A percentile compares a stretch with the other conserved stretches of the same genome.
Evolutionary conservation across 129 eudicot species (phyloP).

Genomic region (Sambucus nigra): DNA sequence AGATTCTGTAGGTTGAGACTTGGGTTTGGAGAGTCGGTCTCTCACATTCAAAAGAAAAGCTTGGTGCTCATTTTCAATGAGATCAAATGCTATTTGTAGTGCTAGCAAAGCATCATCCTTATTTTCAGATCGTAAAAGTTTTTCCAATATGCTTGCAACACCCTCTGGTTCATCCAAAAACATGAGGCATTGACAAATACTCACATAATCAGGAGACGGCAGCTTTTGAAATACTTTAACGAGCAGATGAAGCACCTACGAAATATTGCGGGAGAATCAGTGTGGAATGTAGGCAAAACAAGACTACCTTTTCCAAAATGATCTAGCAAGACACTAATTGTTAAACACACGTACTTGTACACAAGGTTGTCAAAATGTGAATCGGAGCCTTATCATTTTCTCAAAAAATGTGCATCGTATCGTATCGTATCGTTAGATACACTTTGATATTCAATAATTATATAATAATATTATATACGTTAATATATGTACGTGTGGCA

Average conservation of each 20-base stretch:
- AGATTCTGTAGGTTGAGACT: conserved; percentile 36
- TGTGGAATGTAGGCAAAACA: neutral
- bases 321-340: neutral
- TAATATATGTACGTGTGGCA: too few relatives aligned
- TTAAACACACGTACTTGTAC: too few relatives aligned
- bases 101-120: conserved; percentile 90
- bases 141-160: conserved; percentile 75
- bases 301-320: neutral
- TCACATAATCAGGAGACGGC: conserved; percentile 83
- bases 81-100: conserved; percentile 86
- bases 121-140: conserved; percentile 61
- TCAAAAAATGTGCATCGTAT: too few relatives aligned
- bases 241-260: conserved; percentile 76
- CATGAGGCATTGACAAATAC: conserved; percentile 94
- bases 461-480: too few relatives aligned
- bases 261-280: conserved; percentile 5
- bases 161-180: conserved; percentile 81
- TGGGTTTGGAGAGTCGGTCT: conserved; percentile 56
- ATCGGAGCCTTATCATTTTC: too few relatives aligned
- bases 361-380: too few relatives aligned
- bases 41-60: conserved; percentile 90
- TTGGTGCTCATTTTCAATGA: conserved; percentile 90
- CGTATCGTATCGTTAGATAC: too few relatives aligned
- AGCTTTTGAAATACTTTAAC: conserved; percentile 67
- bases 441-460: too few relatives aligned